These are phyloP conservation scores for Combretum micranthum DNA, from an alignment of 345 rosid genomes.

Conservation along the genomic window DNA sequence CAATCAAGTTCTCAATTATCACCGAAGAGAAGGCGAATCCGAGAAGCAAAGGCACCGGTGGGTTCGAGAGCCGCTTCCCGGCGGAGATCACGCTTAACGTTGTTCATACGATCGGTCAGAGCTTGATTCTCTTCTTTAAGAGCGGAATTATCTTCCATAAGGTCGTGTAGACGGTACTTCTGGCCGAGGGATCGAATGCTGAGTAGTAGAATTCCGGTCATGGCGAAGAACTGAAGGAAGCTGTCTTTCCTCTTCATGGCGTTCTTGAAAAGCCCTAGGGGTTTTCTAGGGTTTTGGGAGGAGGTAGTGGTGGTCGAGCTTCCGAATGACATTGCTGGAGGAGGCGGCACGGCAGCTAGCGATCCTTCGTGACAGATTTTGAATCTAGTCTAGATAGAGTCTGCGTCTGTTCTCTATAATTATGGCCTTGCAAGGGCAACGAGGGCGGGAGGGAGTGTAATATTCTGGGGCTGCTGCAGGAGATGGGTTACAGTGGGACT, in stretches of 20 bases:
- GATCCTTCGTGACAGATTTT: too few species aligned
- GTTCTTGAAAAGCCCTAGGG: conserved; percentile 40
- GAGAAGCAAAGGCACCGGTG: conserved; percentile 61
- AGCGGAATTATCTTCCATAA: conserved; percentile 51
- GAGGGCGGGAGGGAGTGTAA: too few species aligned
- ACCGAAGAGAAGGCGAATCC: conserved; percentile 63
- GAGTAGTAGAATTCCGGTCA: conserved; percentile 71
- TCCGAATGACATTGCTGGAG: too few species aligned
- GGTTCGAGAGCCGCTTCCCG: conserved; percentile 74
- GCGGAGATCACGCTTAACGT: conserved; percentile 50
- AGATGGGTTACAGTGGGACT: too few species aligned
- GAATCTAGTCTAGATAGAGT: too few species aligned
- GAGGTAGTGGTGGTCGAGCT: conserved; percentile 9
- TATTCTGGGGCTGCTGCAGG: too few species aligned
- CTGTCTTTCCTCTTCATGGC: conserved; percentile 52
- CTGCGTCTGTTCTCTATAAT: too few species aligned
- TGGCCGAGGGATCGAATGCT: conserved; percentile 82
- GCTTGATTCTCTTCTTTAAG: conserved; percentile 55
- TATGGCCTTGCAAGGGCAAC: too few species aligned
- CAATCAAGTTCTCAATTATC: conserved; percentile 14
- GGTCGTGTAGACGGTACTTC: conserved; percentile 71
- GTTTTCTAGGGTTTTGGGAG: conserved; percentile 26
- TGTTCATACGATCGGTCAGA: conserved; percentile 45
- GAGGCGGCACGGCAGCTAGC: too few species aligned
- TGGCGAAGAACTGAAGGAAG: conserved; percentile 67